Evolutionary conservation across 2,329 filamentous ascomycete species (phyloP).

Genomic region (Geosmithia putterillii): DNA sequence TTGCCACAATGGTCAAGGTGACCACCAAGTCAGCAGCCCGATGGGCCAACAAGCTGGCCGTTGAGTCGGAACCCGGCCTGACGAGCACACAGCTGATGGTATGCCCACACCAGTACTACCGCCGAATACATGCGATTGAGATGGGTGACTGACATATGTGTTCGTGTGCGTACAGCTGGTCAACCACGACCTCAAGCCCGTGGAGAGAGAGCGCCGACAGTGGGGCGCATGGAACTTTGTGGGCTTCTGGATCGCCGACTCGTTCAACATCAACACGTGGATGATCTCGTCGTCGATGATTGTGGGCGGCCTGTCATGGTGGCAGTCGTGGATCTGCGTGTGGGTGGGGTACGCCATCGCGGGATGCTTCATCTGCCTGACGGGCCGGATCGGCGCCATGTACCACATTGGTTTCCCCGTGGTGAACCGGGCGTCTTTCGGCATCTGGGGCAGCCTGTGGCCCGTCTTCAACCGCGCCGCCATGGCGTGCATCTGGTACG

Average conservation of each 20-base stretch:
- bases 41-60: constrained; percentile 50
- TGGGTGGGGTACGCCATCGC: constrained; percentile 77
- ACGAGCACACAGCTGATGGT: constrained; percentile 70
- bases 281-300: constrained; percentile 86
- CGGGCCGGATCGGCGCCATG: constrained; percentile 70
- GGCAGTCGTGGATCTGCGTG: constrained; percentile 83
- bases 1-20: no score
- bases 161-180: constrained; percentile 40
- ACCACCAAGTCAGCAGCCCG: constrained; percentile 24
- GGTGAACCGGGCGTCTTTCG: constrained; percentile 64
- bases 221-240: constrained; percentile 87
- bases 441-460: constrained; percentile 83
- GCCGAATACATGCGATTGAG: background rate
- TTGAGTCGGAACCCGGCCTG: constrained; percentile 65
- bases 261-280: constrained; percentile 86
- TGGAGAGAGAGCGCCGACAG: constrained; percentile 67
- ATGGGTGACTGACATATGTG: background rate
- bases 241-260: constrained; percentile 76
- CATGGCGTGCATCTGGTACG: constrained; percentile 82
- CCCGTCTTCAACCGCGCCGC: constrained; percentile 81
- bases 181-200: constrained; percentile 71
- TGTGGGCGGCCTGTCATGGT: constrained; percentile 69
- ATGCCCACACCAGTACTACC: constrained; percentile 9
- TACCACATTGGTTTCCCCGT: constrained; percentile 90
- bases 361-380: constrained; percentile 61